phyloP scores from a whole-genome alignment of 306 rosid species.

The Delonix regia region DNA sequence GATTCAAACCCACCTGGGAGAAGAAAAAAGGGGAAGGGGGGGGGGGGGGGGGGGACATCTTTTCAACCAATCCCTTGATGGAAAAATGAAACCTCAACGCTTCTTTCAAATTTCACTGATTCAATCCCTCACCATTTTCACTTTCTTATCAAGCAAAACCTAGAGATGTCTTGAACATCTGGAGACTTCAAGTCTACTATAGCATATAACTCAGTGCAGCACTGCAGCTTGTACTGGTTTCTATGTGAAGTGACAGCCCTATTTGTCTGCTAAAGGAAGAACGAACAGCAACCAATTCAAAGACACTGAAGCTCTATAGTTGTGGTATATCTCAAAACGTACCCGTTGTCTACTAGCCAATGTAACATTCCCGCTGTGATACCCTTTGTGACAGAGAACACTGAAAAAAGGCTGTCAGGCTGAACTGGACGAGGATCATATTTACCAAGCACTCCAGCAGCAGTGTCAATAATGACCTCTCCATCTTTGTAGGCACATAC shows the following conservation, averaged over 20 bases:
- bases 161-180: not conserved
- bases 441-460: constrained; percentile 98
- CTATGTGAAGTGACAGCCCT: constrained; percentile 18
- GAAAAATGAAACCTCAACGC: not conserved
- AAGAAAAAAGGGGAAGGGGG: too few species aligned
- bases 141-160: not conserved
- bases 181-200: not conserved
- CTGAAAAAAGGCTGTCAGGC: constrained; percentile 93
- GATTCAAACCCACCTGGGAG: too few species aligned
- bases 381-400: constrained; percentile 93
- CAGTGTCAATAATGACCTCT: constrained; percentile 90
- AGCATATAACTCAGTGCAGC: constrained; percentile 11
- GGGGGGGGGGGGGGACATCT: not conserved
- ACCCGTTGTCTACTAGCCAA: constrained; percentile 97
- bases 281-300: constrained; percentile 19
- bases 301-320: constrained; percentile 13
- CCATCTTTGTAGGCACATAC: constrained; percentile 99
- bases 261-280: constrained; percentile 11
- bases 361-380: constrained; percentile 94
- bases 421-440: constrained; percentile 99
- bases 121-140: not conserved
- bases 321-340: constrained; percentile 35
- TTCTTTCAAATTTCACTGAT: not conserved
- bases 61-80: not conserved
- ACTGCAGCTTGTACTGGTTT: constrained; percentile 17